Conservation (phyloP, 768 basidiomycete genomes). For the Leccinum obscurum region DNA sequence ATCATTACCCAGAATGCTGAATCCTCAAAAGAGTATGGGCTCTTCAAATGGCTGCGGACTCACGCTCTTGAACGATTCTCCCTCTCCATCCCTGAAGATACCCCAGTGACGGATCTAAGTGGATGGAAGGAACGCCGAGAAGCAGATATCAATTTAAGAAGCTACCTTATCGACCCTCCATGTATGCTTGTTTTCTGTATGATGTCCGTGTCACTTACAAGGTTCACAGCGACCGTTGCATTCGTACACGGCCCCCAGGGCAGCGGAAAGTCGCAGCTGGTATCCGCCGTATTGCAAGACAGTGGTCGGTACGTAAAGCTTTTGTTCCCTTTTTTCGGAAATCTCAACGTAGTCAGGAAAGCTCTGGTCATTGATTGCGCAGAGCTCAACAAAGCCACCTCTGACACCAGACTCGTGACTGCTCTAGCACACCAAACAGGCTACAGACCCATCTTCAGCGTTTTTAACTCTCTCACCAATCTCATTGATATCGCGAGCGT, state of each 20-base stretch:
- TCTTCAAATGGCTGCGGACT: slow-evolving; percentile 73
- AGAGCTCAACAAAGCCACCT: slow-evolving; percentile 63
- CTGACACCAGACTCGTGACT: slow-evolving; percentile 68
- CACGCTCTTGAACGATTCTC: slow-evolving; percentile 59
- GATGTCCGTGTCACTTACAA: slow-evolving; percentile 7
- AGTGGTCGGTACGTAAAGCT: slow-evolving; percentile 45
- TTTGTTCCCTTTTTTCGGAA: not conserved
- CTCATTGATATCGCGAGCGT: slow-evolving; percentile 90
- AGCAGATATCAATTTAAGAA: slow-evolving; percentile 63
- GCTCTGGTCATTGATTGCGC: slow-evolving; percentile 82
- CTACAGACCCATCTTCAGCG: slow-evolving; percentile 86
- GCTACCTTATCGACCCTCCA: slow-evolving; percentile 79
- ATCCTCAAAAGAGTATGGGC: slow-evolving; percentile 53
- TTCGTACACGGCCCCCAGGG: slow-evolving; percentile 85
- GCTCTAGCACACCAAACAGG: slow-evolving; percentile 81
- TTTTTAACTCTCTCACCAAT: slow-evolving; percentile 76
- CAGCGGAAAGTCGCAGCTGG: slow-evolving; percentile 70
- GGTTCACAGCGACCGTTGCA: slow-evolving; percentile 58
- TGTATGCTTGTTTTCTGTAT: slow-evolving; percentile 40
- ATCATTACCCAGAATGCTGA: not conserved
- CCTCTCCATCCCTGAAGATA: slow-evolving; percentile 25
- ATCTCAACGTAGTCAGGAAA: slow-evolving; percentile 43
- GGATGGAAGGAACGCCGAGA: slow-evolving; percentile 87
- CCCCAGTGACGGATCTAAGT: slow-evolving; percentile 31
- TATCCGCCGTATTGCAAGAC: slow-evolving; percentile 53